Evolutionary conservation across 768 basidiomycete genomes (phyloP), one percentile per base, ranked within the genome.

Genomic region (Leccinum subtestaceum): DNA sequence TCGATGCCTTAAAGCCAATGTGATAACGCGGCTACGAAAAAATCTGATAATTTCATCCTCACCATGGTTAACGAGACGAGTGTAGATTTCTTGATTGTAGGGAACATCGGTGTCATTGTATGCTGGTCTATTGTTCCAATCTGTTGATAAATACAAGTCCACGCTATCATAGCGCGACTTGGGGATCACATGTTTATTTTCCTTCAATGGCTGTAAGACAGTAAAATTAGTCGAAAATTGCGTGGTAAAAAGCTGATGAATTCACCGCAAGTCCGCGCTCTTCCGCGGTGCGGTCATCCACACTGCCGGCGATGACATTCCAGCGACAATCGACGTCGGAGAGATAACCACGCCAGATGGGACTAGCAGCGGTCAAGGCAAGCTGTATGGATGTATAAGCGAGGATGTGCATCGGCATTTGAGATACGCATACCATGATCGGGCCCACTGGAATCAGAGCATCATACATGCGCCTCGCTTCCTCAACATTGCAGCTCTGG

Each of bases 141-240:
- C 84, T 27, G 86, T 84, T 5, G 96, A 95, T 53, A 99, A 84
- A 71, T 99, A 98, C 63, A 92, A 78, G 72, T 95, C 92, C 21
- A 99, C 96, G 63, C 92, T 95, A 72, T 95, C 95, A 72, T 99
- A 99, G 60, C 97, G 86, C 31, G 96, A 98, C 76, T 99, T 99
- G 1, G 96, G 94, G 68, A 99, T 96, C 52, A 76, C 75, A 72
- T 86, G 90, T 61, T 83, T 81, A 66, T 85, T 85, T 53, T 89
- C 77, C 70, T 88, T 81, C 58, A 96, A 73, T 8, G 93, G 93
- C 94, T 96, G 65, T 15, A 61, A 13, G 27, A 19, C 11, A 32
- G 47, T 21, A 27, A 36, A 4, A 55, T 64, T n/a, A 63, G 53
- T 40, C 11, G 29, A 53, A 49, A 5, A 48, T 53, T 54, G 55